Percentiles rank a stretch among this genome's conserved stretches.
Conservation (phyloP, 495 filamentous ascomycete species). For the Podospora pseudopauciseta region DNA sequence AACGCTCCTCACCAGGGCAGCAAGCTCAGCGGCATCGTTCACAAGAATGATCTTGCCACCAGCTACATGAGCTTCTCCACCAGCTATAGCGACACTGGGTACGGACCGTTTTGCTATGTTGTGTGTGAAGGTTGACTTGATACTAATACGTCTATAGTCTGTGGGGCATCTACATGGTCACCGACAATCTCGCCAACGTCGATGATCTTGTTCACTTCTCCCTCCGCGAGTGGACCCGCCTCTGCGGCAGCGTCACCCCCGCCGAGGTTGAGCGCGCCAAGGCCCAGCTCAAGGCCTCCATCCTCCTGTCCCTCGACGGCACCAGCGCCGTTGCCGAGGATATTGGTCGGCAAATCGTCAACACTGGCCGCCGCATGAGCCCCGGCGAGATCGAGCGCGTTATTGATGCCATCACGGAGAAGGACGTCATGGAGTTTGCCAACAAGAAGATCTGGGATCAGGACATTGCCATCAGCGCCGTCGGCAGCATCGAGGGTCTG, state of each 20-base stretch:
- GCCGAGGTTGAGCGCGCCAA: conserved; percentile 97
- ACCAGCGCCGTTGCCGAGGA: conserved; percentile 97
- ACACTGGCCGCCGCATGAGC: conserved; percentile 84
- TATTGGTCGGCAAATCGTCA: conserved; percentile 97
- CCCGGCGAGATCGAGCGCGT: conserved; percentile 92
- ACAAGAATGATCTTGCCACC: conserved; percentile 91
- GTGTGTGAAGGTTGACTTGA: not conserved
- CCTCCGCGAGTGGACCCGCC: conserved; percentile 94
- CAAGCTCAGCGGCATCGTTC: conserved; percentile 91
- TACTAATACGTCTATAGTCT: conserved; percentile 56
- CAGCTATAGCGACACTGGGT: conserved; percentile 99
- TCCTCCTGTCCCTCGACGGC: conserved; percentile 93
- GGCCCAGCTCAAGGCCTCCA: conserved; percentile 97
- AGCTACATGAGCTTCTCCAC: conserved; percentile 99
- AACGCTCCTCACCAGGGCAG: conserved; percentile 93
- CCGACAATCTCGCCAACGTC: conserved; percentile 77
- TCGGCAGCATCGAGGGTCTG: conserved; percentile 86
- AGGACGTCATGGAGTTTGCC: conserved; percentile 96
- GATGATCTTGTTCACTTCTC: conserved; percentile 98
- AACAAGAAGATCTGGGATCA: conserved; percentile 91
- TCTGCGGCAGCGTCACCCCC: conserved; percentile 78
- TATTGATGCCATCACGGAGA: conserved; percentile 83
- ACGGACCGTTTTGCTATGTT: conserved; percentile 31
- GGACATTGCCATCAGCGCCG: conserved; percentile 87
- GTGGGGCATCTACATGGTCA: conserved; percentile 99